phyloP scores from a whole-genome alignment of 1,284 basidiomycete species.

The Apiotrichum mycotoxinovorans region DNA sequence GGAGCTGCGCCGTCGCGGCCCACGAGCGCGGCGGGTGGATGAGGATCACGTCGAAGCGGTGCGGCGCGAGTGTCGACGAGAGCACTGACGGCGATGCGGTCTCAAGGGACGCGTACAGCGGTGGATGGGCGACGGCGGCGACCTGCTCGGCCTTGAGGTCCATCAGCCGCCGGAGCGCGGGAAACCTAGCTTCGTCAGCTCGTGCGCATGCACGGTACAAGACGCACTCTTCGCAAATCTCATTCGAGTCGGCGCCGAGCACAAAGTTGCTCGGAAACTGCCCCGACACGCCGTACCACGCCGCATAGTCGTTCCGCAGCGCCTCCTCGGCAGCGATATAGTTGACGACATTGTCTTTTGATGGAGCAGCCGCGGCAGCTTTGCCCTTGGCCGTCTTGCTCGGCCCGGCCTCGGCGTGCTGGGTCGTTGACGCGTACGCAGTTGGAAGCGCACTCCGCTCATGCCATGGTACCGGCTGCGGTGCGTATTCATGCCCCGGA shows the following conservation, averaged over 20 bases:
- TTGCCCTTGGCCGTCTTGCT: slow-evolving; percentile 15
- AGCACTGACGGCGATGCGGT: slow-evolving; percentile 3
- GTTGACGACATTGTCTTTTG: slow-evolving; percentile 52
- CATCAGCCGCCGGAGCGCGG: slow-evolving; percentile 78
- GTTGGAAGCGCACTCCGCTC: not conserved
- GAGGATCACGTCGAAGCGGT: slow-evolving; percentile 84
- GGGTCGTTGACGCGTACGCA: not conserved
- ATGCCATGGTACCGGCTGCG: slow-evolving; percentile 10
- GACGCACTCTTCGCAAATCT: slow-evolving; percentile 86
- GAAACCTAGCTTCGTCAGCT: slow-evolving; percentile 64
- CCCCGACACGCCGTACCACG: slow-evolving; percentile 81
- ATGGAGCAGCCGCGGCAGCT: slow-evolving; percentile 15
- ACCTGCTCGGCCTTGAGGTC: slow-evolving; percentile 63
- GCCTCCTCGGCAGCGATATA: slow-evolving; percentile 89
- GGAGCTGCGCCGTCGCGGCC: slow-evolving; percentile 74
- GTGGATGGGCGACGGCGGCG: slow-evolving; percentile 37
- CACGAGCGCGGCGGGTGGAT: slow-evolving; percentile 87
- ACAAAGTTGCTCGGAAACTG: slow-evolving; percentile 90
- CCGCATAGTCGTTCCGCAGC: slow-evolving; percentile 89
- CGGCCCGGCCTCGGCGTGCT: slow-evolving; percentile 11
- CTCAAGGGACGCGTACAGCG: slow-evolving; percentile 34
- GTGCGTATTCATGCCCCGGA: slow-evolving; percentile 53
- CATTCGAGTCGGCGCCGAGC: slow-evolving; percentile 74
- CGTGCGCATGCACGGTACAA: not conserved
- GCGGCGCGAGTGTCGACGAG: slow-evolving; percentile 17